phyloP scores from a whole-genome alignment of 75 land plant species.

The Gnetum montanum region DNA sequence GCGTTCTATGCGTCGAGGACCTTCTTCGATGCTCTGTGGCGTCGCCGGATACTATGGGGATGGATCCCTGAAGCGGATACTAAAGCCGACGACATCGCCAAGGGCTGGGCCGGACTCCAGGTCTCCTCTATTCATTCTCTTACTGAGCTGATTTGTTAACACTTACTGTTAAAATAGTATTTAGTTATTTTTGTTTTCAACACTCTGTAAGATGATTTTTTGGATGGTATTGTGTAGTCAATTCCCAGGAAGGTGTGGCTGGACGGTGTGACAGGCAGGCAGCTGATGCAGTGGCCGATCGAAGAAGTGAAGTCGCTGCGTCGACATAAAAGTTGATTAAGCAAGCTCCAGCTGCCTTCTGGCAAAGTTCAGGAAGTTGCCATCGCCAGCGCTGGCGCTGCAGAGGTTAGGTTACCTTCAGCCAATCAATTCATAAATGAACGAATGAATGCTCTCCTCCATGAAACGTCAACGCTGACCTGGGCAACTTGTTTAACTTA shows the following conservation, averaged over 20 bases:
- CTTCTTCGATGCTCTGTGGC: conserved; percentile 27
- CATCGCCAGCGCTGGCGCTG: no score
- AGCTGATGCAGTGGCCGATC: conserved; percentile 24
- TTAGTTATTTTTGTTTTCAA: neutral
- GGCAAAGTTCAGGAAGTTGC: no score
- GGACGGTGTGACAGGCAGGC: conserved; percentile 2
- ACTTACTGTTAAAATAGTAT: neutral
- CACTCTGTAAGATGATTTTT: neutral
- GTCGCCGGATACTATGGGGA: conserved; percentile 19
- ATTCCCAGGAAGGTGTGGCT: conserved; percentile 20
- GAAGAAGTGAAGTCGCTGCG: conserved; percentile 23
- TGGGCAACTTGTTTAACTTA: no score
- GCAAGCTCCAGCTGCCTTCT: no score
- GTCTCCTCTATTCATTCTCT: neutral
- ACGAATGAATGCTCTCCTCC: no score
- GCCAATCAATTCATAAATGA: no score
- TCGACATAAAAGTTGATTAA: neutral
- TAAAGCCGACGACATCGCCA: conserved; percentile 8
- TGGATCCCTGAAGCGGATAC: conserved; percentile 30
- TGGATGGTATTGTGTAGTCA: neutral
- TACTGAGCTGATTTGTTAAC: neutral
- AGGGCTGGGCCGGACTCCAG: conserved; percentile 32
- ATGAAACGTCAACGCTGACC: no score
- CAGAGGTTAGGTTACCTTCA: no score
- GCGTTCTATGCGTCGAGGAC: conserved; percentile 82